These are phyloP conservation scores for Boletus fagicola DNA, from an alignment of 768 basidiomycete genomes.

Conservation along the genomic window DNA sequence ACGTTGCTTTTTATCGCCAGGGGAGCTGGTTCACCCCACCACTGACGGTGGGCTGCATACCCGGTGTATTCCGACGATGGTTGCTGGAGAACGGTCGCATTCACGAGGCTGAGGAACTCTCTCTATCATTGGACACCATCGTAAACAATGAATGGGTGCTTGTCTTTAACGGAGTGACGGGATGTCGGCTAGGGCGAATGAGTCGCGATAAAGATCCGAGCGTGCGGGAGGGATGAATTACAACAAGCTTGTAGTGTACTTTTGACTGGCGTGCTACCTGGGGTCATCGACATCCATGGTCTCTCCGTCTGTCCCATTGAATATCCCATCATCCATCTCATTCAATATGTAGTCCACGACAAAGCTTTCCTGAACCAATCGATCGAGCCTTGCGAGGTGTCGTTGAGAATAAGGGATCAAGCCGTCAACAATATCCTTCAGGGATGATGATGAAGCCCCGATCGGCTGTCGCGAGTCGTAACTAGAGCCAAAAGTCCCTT, in stretches of 20 bases:
- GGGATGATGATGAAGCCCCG: constrained; percentile 26
- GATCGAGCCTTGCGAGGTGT: constrained; percentile 82
- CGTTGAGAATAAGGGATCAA: constrained; percentile 94
- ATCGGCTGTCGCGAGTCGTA: constrained; percentile 33
- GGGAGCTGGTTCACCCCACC: constrained; percentile 66
- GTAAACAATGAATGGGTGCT: constrained; percentile 61
- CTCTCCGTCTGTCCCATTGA: constrained; percentile 47
- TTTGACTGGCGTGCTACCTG: constrained; percentile 11
- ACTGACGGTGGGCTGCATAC: constrained; percentile 61
- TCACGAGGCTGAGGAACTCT: constrained; percentile 45
- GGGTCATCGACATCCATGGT: constrained; percentile 41
- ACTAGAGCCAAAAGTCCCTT: constrained; percentile 6
- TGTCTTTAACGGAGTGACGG: constrained; percentile 70
- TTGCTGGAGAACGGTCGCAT: constrained; percentile 60
- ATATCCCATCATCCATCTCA: constrained; percentile 84
- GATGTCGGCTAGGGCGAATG: constrained; percentile 56
- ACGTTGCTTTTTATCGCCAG: constrained; percentile 62
- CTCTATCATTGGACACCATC: constrained; percentile 44
- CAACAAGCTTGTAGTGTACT: constrained; percentile 12
- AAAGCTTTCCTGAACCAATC: constrained; percentile 91
- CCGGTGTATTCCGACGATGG: constrained; percentile 69
- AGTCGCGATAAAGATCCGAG: neutral
- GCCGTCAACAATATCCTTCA: constrained; percentile 79
- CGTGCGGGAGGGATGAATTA: neutral
- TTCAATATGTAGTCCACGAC: constrained; percentile 86